Evolutionary conservation across 352 stramenopile genomes (phyloP), one percentile per base, ranked within the genome.

Genomic region (Pythium chondricola): DNA sequence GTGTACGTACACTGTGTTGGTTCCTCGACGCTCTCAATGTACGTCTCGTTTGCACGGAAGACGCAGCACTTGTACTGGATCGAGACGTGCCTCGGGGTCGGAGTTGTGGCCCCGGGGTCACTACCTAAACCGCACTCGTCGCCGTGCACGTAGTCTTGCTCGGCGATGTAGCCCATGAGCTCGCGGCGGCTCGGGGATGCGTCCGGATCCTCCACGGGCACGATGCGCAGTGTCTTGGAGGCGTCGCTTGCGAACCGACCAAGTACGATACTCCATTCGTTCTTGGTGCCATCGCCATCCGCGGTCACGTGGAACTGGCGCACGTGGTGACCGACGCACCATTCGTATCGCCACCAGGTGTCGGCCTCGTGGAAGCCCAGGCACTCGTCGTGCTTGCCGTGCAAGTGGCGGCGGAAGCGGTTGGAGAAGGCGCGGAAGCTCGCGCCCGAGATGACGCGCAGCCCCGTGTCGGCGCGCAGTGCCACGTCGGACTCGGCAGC

Each of bases 301-400:
- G 35, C 14, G 30, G 27, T 43, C 43, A 52, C 62, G 41, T 91
- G 70, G 58, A 83, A 87, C 56, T 94, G 83, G 25, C 71, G 78
- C 43, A 92, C 78, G 60, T 74, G 47, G 1, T 51, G 52, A 40
- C 86, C 74, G 42, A 86, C 43, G 56, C 83, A 94, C 79, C 83
- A 94, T 56, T 94, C 83, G 63, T 94, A 91, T 20, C 80, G 74
- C 83, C 83, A 94, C 83, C 80, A 94, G 20, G 59, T 64, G 18
- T 66, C 68, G 2, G 61, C 66, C 17, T 63, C 69, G 44, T 94
- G 80, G 52, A 71, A 87, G 16, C 52, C 52, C 10, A 91, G 61
- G 44, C 83, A 94, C 35, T 65, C 55, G 9, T 24, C 41, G 16
- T 16, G 9, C 11, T 61, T 52, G 21, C 65, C 61, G 13, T 53